Conservation (phyloP, 129 eudicot species). For the Arctium minus region DNA sequence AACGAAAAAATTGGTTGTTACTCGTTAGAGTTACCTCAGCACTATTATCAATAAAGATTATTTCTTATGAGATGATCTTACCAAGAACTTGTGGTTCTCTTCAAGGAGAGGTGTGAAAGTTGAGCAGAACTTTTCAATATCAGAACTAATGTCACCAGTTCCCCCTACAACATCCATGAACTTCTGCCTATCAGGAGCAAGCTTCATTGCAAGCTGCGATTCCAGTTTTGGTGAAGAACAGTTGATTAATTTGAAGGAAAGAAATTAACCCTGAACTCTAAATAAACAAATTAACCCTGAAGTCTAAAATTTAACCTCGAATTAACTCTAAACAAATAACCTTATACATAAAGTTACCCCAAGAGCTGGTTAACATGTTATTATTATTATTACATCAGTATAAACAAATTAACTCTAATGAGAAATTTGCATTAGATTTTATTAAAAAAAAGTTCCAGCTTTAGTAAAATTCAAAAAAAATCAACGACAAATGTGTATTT, state of each 20-base stretch:
- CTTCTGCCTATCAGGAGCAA: conserved; percentile 93
- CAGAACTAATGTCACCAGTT: conserved; percentile 43
- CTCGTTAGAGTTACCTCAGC: not conserved
- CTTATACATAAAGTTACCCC: no score
- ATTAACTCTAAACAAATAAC: no score
- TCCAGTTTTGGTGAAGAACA: not conserved
- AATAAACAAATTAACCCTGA: no score
- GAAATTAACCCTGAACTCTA: not conserved
- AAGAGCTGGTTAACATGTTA: no score
- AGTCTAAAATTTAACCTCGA: no score
- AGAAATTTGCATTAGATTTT: no score
- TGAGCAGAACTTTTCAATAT: conserved; percentile 62
- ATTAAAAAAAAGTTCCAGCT: no score
- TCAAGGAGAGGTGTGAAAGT: conserved; percentile 62
- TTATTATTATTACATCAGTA: no score
- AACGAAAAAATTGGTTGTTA: not conserved
- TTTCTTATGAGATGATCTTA: conserved; percentile 28
- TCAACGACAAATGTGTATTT: no score
- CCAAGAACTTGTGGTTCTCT: conserved; percentile 82
- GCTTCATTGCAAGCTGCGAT: conserved; percentile 77
- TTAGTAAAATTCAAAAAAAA: no score
- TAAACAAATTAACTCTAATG: no score
- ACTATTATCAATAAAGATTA: not conserved
- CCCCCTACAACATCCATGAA: conserved; percentile 78
- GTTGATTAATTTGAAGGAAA: not conserved